Base-by-base conservation (phyloP, 768 basidiomycete species). In the Suillus plorans region DNA sequence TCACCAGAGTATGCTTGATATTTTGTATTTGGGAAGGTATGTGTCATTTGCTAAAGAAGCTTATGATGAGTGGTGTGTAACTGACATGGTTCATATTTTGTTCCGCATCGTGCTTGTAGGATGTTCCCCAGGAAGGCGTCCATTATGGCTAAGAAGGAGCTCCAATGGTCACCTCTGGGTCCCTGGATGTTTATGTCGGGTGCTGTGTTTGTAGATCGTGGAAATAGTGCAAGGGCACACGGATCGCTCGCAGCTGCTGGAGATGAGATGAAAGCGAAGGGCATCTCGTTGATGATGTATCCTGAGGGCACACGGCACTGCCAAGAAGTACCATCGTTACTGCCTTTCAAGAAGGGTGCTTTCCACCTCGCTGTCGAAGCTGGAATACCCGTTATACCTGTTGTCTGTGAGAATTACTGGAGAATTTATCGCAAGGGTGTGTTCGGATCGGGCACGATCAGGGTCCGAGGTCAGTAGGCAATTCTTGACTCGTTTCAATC, bases 311-410 rank as follows among this genome's bases (percentile, higher is more conserved):
- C 97, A 13, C 87, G 97, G 42, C 87, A 93, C 52, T 85, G 85
- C 64, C 83, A 84, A 25, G 81, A 88, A 66, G 78, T 82, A 39
- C 84, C 90, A 9, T 83, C 85, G 39, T 78, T 99, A 74, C 82
- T 92, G 6, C 90, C 94, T 3, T 89, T 99, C 82, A 99, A 99
- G 83, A 99, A 98, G 77, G 97, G 97, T 47, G 96, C 95, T 4
- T 99, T 99, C 83, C 95, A 99, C 74, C 85, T 98, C 59, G 97
- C 97, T 36, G 84, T 99, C 31, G 89, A 95, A 77, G 89, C 94
- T 14, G 88, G 91, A 37, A 84, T 99, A 55, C 97, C 97, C 7
- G 89, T 99, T 71, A 85, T 93, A 37, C 97, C 97, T 7, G 85
- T 99, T 60, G 89, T 99, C 3, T 87, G 88, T 60, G 95, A 99